Base-by-base conservation (phyloP, 371 early-diverging fungal species). In the Batkoa obscura region DNA sequence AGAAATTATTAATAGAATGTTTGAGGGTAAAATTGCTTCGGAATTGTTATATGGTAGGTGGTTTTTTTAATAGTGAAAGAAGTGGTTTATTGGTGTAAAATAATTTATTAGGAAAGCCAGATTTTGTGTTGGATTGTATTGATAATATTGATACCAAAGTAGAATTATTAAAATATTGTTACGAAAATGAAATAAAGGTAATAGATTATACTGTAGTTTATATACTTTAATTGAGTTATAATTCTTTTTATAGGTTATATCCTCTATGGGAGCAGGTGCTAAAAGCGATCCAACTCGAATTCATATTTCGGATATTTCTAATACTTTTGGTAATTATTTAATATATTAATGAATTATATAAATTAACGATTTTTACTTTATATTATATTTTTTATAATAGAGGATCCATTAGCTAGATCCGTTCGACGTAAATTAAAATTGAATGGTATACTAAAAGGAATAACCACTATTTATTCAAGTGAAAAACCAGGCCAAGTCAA, bases 231-330 rank as follows among this genome's bases (percentile, higher is more conserved):
- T 37, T 59, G 36, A 46, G 13, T 43, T 23, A 23, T 23, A 23
- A 23, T 23, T 23, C 23, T 23, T 23, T 23, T 23, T 23, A 17
- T 62, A 60, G 50, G 64, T 93, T 5, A 81, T 94, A 17, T 79
- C 87, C 37, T 85, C 91, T 3, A 94, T 91, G 91, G 94, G 93
- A 1, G 88, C 94, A 1, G 94, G 92, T 17, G 89, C 88, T 55
- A 94, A 94, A 64, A 80, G 88, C 0, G 94, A 95, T 62, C 88
- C 94, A 3, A 84, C 91, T 30, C 78, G 87, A 1, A 81, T 95
- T 45, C 94, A 92, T 68, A 83, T 95, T 55, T 85, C 90, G 34
- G 96, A 95, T 64, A 90, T 95, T 51, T 79, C 85, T 58, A 85
- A 88, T 42, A 91, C 96, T 0, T 81, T 81, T 65, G 88, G 84